Evolutionary conservation across 2,329 filamentous ascomycete species (phyloP).

Genomic region (Tothia fuscella): DNA sequence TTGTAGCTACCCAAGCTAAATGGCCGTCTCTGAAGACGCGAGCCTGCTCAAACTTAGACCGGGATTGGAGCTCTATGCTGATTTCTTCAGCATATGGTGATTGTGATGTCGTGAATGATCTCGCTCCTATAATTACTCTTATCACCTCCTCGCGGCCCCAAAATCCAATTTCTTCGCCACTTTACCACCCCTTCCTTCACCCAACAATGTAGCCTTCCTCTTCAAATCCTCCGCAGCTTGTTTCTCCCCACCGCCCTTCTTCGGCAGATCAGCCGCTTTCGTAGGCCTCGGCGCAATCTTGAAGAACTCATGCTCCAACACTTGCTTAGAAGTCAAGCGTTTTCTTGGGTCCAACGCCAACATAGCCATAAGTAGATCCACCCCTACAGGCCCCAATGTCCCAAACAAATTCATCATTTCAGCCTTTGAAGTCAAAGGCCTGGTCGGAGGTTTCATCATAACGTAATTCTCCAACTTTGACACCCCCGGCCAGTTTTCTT

Average conservation of each 20-base stretch:
- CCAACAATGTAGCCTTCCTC: slow-evolving; percentile 58
- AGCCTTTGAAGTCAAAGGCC: slow-evolving; percentile 36
- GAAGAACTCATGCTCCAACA: slow-evolving; percentile 82
- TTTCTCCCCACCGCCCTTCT: slow-evolving; percentile 58
- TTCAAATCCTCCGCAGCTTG: slow-evolving; percentile 76
- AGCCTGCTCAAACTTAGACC: too few species aligned
- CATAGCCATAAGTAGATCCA: slow-evolving; percentile 79
- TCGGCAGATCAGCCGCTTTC: slow-evolving; percentile 67
- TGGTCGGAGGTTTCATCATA: slow-evolving; percentile 39
- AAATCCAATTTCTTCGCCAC: slow-evolving; percentile 78
- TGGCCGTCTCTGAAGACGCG: too few species aligned
- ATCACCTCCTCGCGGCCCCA: slow-evolving; percentile 1
- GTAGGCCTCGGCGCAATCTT: slow-evolving; percentile 71
- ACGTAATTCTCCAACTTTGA: slow-evolving; percentile 68
- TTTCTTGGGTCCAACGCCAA: slow-evolving; percentile 77
- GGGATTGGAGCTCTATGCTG: too few species aligned
- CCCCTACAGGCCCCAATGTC: slow-evolving; percentile 67
- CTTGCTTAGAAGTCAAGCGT: slow-evolving; percentile 62
- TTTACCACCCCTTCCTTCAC: slow-evolving; percentile 53
- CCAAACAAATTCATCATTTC: slow-evolving; percentile 71
- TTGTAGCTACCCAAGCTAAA: too few species aligned
- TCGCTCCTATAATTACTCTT: too few species aligned
- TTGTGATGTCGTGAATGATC: too few species aligned
- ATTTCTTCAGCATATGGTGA: too few species aligned
- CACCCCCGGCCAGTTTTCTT: slow-evolving; percentile 93